phyloP scores from a whole-genome alignment of 2,329 filamentous ascomycete species.

The Boeremia lycopersici region DNA sequence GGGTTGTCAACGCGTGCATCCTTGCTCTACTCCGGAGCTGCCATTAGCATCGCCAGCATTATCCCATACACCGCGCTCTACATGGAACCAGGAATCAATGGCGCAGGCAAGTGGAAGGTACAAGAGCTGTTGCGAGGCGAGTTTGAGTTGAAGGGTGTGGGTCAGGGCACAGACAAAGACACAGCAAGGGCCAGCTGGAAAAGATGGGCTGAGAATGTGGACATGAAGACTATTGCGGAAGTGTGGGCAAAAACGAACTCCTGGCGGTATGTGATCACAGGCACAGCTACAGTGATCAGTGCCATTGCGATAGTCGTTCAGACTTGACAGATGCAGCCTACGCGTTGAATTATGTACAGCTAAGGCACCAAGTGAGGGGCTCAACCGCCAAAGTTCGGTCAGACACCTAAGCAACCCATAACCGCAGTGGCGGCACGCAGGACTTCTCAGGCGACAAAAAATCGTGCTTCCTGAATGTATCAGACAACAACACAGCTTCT shows the following conservation, averaged over 20 bases:
- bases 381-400: not conserved
- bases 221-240: slow-evolving; percentile 29
- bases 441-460: not conserved
- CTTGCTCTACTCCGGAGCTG: slow-evolving; percentile 31
- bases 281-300: slow-evolving; percentile 22
- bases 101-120: slow-evolving; percentile 49
- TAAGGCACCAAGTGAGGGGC: not conserved
- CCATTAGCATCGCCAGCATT: slow-evolving; percentile 38
- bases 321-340: not conserved
- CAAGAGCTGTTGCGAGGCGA: slow-evolving; percentile 39
- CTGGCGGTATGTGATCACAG: slow-evolving; percentile 27
- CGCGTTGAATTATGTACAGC: not conserved
- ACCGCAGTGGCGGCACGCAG: not conserved
- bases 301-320: slow-evolving; percentile 17
- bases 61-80: slow-evolving; percentile 47
- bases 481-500: not conserved
- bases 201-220: slow-evolving; percentile 24
- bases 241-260: slow-evolving; percentile 26
- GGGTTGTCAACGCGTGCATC: slow-evolving; percentile 2
- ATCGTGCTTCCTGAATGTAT: not conserved
- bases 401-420: not conserved
- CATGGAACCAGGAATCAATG: slow-evolving; percentile 50
- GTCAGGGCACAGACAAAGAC: slow-evolving; percentile 20
- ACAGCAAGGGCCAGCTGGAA: slow-evolving; percentile 23
- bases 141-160: slow-evolving; percentile 18